Evolutionary conservation across 805 yeast genomes (phyloP).

Genomic region (Torulaspora delbrueckii): DNA sequence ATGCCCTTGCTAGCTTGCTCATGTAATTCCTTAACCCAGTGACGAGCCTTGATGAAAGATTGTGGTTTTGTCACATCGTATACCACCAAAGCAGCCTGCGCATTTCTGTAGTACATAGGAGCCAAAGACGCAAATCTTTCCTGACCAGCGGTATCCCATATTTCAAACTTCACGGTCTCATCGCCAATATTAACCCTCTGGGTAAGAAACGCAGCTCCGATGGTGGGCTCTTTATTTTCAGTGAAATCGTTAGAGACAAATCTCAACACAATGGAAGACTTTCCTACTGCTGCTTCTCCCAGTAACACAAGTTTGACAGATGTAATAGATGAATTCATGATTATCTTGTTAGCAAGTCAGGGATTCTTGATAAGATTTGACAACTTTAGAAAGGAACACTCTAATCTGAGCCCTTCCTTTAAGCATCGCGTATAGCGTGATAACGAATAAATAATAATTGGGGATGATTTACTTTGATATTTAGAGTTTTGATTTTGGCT

Average conservation of each 20-base stretch:
- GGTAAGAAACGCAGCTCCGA: conserved; percentile 95
- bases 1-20: conserved; percentile 93
- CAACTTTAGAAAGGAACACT: neutral
- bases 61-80: conserved; percentile 95
- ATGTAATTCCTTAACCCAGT: conserved; percentile 95
- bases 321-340: conserved; percentile 31
- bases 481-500: conserved; percentile 27
- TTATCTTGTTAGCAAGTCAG: neutral
- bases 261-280: conserved; percentile 84
- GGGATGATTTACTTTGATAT: neutral
- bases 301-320: conserved; percentile 79
- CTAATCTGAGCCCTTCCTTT: conserved; percentile 1
- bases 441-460: neutral
- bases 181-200: conserved; percentile 87
- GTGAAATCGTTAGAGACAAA: conserved; percentile 94
- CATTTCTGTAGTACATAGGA: conserved; percentile 95
- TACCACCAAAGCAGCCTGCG: conserved; percentile 94
- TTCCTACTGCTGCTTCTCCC: conserved; percentile 98
- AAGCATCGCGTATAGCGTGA: conserved; percentile 3
- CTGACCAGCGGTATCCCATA: conserved; percentile 98
- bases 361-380: neutral
- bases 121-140: conserved; percentile 94
- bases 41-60: conserved; percentile 91
- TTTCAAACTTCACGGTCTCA: conserved; percentile 83
- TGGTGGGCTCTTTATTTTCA: conserved; percentile 95